Percentiles rank a stretch among this genome's conserved stretches.
These are phyloP conservation scores for Poteriospumella lacustris DNA, from an alignment of 108 stramenopile genomes.

Conservation along the genomic window DNA sequence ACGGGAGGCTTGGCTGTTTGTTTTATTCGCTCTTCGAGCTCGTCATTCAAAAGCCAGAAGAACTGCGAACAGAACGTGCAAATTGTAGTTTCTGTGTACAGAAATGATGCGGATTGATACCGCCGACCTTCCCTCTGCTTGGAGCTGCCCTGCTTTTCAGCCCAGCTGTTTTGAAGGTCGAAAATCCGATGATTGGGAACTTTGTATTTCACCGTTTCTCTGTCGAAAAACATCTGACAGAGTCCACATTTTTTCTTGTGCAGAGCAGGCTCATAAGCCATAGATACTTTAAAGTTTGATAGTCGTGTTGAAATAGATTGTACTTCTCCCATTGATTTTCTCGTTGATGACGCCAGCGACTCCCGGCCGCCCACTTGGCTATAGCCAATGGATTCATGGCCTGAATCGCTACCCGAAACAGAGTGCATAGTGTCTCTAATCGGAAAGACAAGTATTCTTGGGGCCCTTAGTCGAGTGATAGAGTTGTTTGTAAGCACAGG, in stretches of 20 bases:
- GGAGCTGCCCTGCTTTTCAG: background rate
- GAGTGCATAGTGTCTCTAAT: no score
- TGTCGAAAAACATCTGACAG: background rate
- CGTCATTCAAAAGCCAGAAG: background rate
- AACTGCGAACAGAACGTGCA: slow-evolving; percentile 13
- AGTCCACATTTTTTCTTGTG: background rate
- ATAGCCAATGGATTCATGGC: no score
- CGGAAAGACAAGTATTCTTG: no score
- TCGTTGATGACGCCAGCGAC: background rate
- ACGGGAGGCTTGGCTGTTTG: background rate
- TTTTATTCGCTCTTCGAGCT: background rate
- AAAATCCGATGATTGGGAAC: slow-evolving; percentile 17
- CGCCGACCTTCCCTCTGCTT: background rate
- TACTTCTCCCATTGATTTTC: background rate
- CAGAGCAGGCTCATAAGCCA: background rate
- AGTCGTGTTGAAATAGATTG: background rate
- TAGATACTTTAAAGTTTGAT: background rate
- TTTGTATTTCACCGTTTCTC: background rate
- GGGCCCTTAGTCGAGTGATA: no score
- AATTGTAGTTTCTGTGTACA: background rate
- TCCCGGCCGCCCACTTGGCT: no score
- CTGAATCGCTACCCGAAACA: no score
- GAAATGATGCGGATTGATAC: background rate
- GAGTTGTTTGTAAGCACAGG: no score
- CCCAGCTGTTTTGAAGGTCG: background rate